A percentile compares a stretch with the other conserved stretches of the same genome.
phyloP scores from a whole-genome alignment of 2,329 filamentous ascomycete genomes.

The Clonostachys byssicola region DNA sequence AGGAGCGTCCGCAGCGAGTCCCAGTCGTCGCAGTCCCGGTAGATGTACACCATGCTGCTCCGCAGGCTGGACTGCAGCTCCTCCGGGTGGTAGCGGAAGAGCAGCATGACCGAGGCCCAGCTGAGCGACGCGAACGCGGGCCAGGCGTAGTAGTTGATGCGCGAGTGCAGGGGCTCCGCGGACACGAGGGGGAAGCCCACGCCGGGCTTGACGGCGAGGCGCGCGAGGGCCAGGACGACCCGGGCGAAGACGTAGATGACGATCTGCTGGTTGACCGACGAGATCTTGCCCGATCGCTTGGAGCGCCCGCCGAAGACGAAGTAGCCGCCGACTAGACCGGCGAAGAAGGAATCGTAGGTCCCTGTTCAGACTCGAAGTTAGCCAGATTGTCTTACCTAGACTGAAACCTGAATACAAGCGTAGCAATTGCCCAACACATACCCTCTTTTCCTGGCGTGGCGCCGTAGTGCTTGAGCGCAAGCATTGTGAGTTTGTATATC shows the following conservation, averaged over 20 bases:
- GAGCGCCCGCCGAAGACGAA: slow-evolving; percentile 75
- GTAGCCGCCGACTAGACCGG: slow-evolving; percentile 87
- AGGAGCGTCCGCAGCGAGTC: slow-evolving; percentile 80
- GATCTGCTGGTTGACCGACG: slow-evolving; percentile 90
- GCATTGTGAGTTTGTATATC: slow-evolving; percentile 82
- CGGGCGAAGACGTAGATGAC: slow-evolving; percentile 97
- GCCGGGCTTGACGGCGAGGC: slow-evolving; percentile 69
- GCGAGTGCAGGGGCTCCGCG: slow-evolving; percentile 36
- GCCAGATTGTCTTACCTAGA: neutral
- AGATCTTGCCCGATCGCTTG: slow-evolving; percentile 62
- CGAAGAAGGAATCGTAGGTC: slow-evolving; percentile 78
- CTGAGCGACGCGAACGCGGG: slow-evolving; percentile 85
- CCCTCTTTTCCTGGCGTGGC: slow-evolving; percentile 56
- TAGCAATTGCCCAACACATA: slow-evolving; percentile 7
- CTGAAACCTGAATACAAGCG: neutral
- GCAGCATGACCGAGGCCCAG: slow-evolving; percentile 93
- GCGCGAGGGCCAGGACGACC: slow-evolving; percentile 79
- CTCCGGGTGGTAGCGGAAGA: slow-evolving; percentile 90
- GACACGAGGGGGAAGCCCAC: slow-evolving; percentile 46
- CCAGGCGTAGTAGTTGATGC: slow-evolving; percentile 74
- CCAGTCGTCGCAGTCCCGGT: slow-evolving; percentile 84
- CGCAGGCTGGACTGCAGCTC: slow-evolving; percentile 86
- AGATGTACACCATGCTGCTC: slow-evolving; percentile 98
- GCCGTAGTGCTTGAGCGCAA: slow-evolving; percentile 64
- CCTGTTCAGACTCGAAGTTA: slow-evolving; percentile 27